These are phyloP conservation scores for Rhynchospora pubera DNA, from an alignment of 176 grass and related monocot genomes.

Conservation along the genomic window DNA sequence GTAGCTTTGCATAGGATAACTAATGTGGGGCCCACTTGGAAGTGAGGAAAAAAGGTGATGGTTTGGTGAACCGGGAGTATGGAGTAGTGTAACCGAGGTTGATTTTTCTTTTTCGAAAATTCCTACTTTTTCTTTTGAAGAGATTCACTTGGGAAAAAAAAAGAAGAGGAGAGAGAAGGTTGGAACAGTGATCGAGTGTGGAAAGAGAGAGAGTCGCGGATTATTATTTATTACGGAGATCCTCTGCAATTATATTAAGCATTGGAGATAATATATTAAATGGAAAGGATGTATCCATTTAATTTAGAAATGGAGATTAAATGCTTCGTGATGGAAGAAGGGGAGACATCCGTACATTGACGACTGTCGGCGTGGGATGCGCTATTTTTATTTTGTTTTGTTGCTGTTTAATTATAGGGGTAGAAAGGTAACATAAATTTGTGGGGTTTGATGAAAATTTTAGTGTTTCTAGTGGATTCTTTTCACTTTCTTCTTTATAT, in stretches of 20 bases:
- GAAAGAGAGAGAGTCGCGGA: not conserved
- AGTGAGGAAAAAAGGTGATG: not conserved
- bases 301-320: not conserved
- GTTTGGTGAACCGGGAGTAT: not conserved
- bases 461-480: not conserved
- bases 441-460: not conserved
- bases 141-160: too few relatives aligned
- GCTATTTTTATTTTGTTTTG: conserved; percentile 34
- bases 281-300: not conserved
- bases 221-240: not conserved
- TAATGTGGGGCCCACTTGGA: not conserved
- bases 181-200: not conserved
- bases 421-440: conserved; percentile 23
- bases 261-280: conserved; percentile 1
- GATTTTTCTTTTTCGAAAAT: conserved; percentile 27
- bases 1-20: not conserved
- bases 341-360: conserved; percentile 76
- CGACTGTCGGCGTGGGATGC: conserved; percentile 61
- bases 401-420: not conserved
- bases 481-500: conserved; percentile 1
- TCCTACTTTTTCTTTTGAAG: conserved; percentile 4
- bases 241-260: not conserved
- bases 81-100: not conserved
- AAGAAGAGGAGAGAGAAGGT: conserved; percentile 13
- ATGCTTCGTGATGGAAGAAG: not conserved